These are phyloP conservation scores for Fusarium succisae DNA, from an alignment of 2,329 filamentous ascomycete species.

Conservation along the genomic window DNA sequence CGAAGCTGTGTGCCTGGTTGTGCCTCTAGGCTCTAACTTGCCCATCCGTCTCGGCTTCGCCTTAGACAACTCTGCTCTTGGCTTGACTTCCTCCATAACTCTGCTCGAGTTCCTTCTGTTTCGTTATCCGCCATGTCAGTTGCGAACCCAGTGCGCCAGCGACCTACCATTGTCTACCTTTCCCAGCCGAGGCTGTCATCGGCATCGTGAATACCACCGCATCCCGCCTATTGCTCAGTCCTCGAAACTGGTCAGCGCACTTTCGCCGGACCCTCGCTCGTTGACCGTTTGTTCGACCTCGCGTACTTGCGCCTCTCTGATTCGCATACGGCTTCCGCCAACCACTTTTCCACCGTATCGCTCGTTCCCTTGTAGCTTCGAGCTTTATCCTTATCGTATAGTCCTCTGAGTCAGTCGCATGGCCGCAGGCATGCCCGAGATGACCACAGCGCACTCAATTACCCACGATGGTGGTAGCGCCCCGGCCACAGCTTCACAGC, in stretches of 20 bases:
- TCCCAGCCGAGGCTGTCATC: conserved; percentile 34
- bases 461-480: conserved; percentile 36
- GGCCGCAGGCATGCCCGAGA: conserved; percentile 19
- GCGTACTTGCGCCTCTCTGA: conserved; percentile 7
- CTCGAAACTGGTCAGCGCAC: conserved; percentile 14
- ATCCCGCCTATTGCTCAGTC: conserved; percentile 15
- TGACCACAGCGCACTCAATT: conserved; percentile 39
- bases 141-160: conserved; percentile 39
- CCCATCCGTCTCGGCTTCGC: conserved; percentile 31
- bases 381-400: conserved; percentile 5
- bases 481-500: conserved; percentile 20
- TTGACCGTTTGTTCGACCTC: conserved; percentile 9
- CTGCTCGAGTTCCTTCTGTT: conserved; percentile 5
- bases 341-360: not conserved
- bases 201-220: conserved; percentile 30
- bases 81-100: conserved; percentile 22
- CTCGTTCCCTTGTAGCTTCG: not conserved
- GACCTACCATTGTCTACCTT: conserved; percentile 36
- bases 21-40: conserved; percentile 17
- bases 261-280: conserved; percentile 10
- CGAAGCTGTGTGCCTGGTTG: conserved; percentile 30
- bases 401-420: conserved; percentile 3
- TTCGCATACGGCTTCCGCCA: conserved; percentile 2
- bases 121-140: conserved; percentile 40
- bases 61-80: conserved; percentile 27